Evolutionary conservation across 306 rosid species (phyloP).

Genomic region (Vicia faba): DNA sequence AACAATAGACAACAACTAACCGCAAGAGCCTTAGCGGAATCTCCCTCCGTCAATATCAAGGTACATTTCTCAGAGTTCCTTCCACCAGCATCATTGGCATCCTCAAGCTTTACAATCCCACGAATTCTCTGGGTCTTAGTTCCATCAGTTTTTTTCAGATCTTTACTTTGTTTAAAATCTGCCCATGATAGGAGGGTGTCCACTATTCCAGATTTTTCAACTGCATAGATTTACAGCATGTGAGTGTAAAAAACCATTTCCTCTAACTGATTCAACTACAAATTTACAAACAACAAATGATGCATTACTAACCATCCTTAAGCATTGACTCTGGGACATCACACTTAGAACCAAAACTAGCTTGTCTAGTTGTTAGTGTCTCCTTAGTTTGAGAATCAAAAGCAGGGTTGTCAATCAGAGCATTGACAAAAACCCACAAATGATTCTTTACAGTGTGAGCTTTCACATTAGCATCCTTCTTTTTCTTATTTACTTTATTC

Average conservation of each 20-base stretch:
- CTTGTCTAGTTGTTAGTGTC: slow-evolving; percentile 75
- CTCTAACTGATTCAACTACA: not conserved
- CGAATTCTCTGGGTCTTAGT: slow-evolving; percentile 81
- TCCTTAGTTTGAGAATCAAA: slow-evolving; percentile 98
- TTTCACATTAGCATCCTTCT: slow-evolving; percentile 86
- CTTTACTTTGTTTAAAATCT: slow-evolving; percentile 85
- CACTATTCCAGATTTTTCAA: slow-evolving; percentile 81
- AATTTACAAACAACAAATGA: not conserved
- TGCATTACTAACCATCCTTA: slow-evolving; percentile 68
- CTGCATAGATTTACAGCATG: slow-evolving; percentile 43
- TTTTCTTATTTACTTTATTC: slow-evolving; percentile 83
- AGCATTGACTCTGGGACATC: slow-evolving; percentile 75
- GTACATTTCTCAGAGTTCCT: slow-evolving; percentile 86
- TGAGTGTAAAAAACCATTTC: not conserved
- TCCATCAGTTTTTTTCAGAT: slow-evolving; percentile 89
- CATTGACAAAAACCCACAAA: slow-evolving; percentile 93
- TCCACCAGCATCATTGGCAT: slow-evolving; percentile 92
- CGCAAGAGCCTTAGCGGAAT: slow-evolving; percentile 96
- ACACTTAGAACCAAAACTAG: slow-evolving; percentile 84
- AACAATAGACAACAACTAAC: slow-evolving; percentile 48
- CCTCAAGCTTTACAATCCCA: slow-evolving; percentile 86
- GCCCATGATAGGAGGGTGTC: slow-evolving; percentile 95
- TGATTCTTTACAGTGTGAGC: slow-evolving; percentile 90
- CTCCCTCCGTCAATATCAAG: slow-evolving; percentile 92
- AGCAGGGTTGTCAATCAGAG: slow-evolving; percentile 93